These are phyloP conservation scores for Paraphoma chrysanthemicola DNA, from an alignment of 2,329 filamentous ascomycete species.

Conservation along the genomic window DNA sequence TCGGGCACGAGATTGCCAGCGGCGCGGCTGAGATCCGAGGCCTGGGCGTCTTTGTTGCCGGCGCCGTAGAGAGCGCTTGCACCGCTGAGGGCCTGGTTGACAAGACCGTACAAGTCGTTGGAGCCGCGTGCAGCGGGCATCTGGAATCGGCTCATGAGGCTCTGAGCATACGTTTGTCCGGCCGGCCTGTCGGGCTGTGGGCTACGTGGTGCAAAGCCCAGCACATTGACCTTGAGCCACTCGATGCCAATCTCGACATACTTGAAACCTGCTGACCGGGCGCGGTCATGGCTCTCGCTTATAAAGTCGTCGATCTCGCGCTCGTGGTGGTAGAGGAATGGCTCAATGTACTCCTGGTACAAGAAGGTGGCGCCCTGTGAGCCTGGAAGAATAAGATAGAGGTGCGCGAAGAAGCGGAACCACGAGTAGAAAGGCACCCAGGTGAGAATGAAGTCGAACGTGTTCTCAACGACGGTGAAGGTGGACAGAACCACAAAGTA, in stretches of 20 bases:
- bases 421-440: conserved; percentile 97
- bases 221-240: conserved; percentile 73
- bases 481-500: conserved; percentile 96
- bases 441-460: conserved; percentile 83
- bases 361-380: conserved; percentile 90
- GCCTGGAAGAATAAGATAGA: conserved; percentile 96
- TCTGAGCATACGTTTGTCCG: conserved; percentile 73
- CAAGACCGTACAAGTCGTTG: conserved; percentile 77
- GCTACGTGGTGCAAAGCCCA: conserved; percentile 72
- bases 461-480: conserved; percentile 82
- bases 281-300: conserved; percentile 77
- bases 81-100: conserved; percentile 75
- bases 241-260: conserved; percentile 56
- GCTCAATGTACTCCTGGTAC: conserved; percentile 85
- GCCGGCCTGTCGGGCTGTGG: conserved; percentile 54
- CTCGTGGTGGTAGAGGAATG: conserved; percentile 88
- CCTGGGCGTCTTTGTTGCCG: conserved; percentile 49
- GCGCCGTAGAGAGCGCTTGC: conserved; percentile 58
- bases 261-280: conserved; percentile 76
- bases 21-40: conserved; percentile 62
- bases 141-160: conserved; percentile 83
- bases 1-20: conserved; percentile 72
- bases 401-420: conserved; percentile 83
- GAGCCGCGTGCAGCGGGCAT: conserved; percentile 73
- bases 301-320: conserved; percentile 89